phyloP scores from a whole-genome alignment of 345 rosid genomes.

The Eucalyptus shirleyi region DNA sequence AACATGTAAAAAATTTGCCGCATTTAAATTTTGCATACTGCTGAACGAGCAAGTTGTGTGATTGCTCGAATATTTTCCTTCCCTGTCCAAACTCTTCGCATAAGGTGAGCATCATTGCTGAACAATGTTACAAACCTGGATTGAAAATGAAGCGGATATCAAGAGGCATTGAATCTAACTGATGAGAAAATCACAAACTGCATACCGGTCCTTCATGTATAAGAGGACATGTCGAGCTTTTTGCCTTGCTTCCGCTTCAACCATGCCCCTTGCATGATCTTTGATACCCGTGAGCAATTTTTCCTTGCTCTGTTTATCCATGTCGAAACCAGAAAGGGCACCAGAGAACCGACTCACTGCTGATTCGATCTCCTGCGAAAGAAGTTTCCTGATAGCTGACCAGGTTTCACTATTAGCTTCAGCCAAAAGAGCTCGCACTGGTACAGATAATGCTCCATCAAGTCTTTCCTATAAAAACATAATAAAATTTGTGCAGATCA shows the following conservation, averaged over 20 bases:
- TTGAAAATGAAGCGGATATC: not conserved
- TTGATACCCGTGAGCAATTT: no score
- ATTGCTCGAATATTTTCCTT: constrained; percentile 93
- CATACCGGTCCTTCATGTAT: constrained; percentile 74
- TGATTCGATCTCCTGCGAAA: no score
- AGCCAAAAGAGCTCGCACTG: no score
- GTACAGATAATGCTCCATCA: no score
- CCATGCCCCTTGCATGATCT: constrained; percentile 60
- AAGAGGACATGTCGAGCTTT: constrained; percentile 66
- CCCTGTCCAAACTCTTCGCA: constrained; percentile 99
- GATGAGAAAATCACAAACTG: not conserved
- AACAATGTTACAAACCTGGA: constrained; percentile 77
- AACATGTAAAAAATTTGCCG: not conserved
- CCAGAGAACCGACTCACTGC: no score
- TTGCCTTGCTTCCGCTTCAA: constrained; percentile 68
- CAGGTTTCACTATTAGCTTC: no score
- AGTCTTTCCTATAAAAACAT: no score
- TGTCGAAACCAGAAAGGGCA: no score
- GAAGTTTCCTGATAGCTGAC: no score
- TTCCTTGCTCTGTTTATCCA: no score
- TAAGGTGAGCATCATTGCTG: constrained; percentile 78
- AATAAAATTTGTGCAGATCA: no score
- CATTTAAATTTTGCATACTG: constrained; percentile 30
- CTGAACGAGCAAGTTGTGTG: constrained; percentile 77
- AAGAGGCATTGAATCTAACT: not conserved